Base-by-base conservation (phyloP, 2,329 filamentous ascomycete genomes). In the Lasiodiplodia sp. region DNA sequence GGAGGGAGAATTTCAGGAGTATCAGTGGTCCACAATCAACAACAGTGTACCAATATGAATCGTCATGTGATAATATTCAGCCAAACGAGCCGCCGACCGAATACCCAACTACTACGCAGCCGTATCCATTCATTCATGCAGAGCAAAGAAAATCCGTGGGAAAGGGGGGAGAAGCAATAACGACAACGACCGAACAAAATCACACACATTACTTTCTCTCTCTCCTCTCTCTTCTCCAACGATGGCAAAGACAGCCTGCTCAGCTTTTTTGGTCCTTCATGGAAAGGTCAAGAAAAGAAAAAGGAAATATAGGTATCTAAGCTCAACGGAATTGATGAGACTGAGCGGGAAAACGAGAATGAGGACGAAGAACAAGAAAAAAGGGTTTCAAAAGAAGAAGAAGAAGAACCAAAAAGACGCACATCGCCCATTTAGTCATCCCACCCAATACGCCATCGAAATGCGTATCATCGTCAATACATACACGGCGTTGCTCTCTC, bases 381-480 rank as follows among this genome's bases (percentile, higher is more conserved):
- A 64, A 18, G 31, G 10, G 11, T 49, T 25, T 11, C 16, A 21
- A 56, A 38, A 38, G 37, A 56, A n/a, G 23, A 23, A 57, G 23
- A 49, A 57, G 23, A 23, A 57, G 23, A 49, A 57, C 38, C n/a
- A 49, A 58, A 28, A 58, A 31, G 10, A 23, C 12, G 16, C 25
- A 49, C 25, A 56, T 56, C 62, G 31, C 66, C 66, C 47, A 49
- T 53, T 65, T 25, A 49, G 34, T 40, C 47, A 12, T 31, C n/a
- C 58, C 58, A 21, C 51, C 38, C 60, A 38, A 57, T 51, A 68
- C 67, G 67, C 67, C 67, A 57, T 64, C 60, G 55, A 68, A 68
- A 68, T 68, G 67, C 67, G 58, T 63, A 68, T 53, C 66, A 60
- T 68, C 51, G 31, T 56, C 52, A 49, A 49, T 64, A 68, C 56